Base-by-base conservation (phyloP, 2,329 filamentous ascomycete genomes). In the Alternaria brassicicola region DNA sequence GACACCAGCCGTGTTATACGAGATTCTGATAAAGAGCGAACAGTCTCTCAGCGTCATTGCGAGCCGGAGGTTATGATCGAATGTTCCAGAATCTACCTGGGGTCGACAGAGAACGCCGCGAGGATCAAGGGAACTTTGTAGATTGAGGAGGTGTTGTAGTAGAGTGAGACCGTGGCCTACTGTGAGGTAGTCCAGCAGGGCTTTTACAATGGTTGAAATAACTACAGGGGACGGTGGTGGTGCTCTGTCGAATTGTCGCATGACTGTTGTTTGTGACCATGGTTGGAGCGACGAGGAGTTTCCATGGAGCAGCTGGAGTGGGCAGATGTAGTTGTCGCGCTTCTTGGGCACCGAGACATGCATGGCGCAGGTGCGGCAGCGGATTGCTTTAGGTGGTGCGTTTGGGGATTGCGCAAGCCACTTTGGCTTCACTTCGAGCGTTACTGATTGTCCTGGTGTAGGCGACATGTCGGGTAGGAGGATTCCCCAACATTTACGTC, bases 31-130 rank as follows among this genome's bases (percentile, higher is more conserved):
- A 59, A 80, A 82, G 6, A 82, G 63, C 4, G 80, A 80, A 58
- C 80, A 82, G 55, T 83, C 81, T 31, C 81, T 70, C 12, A 83
- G 62, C 2, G 81, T 82, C 80, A 82, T 83, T 9, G 81, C 80
- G 15, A 72, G 59, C 48, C 61, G 74, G 33, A 73, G 56, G 28
- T 70, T 63, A 48, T 61, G 42, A 35, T 66, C 55, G 39, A 66
- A 61, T 4, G 59, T 17, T n/a, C 39, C 43, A 1, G 46, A 25
- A 2, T 36, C 31, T 25, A 12, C 31, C 5, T 33, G 36, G 36
- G 38, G 41, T 30, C 57, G 31, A 8, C 35, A 39, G 12, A 65
- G 55, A n/a, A 70, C 57, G 3, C 80, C 81, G 3, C 64, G 26
- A 1, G 69, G 67, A 52, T 82, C 81, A n/a, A 80, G 67, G 10